Conservation (phyloP, 129 eudicot species). For the Silybum marianum region DNA sequence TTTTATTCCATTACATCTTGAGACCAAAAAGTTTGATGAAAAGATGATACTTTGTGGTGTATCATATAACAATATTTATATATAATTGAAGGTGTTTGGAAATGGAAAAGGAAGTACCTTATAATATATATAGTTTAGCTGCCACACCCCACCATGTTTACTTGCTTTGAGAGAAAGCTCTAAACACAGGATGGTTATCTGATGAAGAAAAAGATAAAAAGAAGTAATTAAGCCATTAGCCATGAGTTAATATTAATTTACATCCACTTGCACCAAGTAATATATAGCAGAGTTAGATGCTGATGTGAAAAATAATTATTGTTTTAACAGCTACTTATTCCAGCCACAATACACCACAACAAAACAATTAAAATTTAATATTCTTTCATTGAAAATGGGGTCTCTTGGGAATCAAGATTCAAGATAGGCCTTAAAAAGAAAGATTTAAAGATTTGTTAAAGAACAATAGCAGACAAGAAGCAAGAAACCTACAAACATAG, state of each 20-base stretch:
- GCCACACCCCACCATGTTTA: not conserved
- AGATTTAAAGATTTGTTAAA: slow-evolving; percentile 34
- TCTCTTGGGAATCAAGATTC: slow-evolving; percentile 35
- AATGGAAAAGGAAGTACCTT: not conserved
- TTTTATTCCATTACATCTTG: no score
- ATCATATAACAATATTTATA: no score
- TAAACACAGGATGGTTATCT: not conserved
- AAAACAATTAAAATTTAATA: no score
- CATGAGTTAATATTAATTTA: no score
- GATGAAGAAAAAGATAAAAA: not conserved
- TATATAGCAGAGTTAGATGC: not conserved
- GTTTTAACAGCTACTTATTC: not conserved
- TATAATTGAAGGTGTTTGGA: not conserved
- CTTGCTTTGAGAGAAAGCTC: not conserved
- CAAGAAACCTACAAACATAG: slow-evolving; percentile 39
- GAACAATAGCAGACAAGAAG: slow-evolving; percentile 20
- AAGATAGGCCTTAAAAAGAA: slow-evolving; percentile 30
- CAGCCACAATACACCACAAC: no score
- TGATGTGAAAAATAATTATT: no score
- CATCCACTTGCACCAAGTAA: not conserved
- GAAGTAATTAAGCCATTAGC: not conserved
- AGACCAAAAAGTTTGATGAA: no score
- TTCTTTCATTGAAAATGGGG: slow-evolving; percentile 20
- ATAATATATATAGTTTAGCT: not conserved
- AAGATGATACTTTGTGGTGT: no score